A percentile compares a stretch with the other conserved stretches of the same genome.
Evolutionary conservation across 2,329 filamentous ascomycete genomes (phyloP).

Genomic region (Pyricularia grisea): DNA sequence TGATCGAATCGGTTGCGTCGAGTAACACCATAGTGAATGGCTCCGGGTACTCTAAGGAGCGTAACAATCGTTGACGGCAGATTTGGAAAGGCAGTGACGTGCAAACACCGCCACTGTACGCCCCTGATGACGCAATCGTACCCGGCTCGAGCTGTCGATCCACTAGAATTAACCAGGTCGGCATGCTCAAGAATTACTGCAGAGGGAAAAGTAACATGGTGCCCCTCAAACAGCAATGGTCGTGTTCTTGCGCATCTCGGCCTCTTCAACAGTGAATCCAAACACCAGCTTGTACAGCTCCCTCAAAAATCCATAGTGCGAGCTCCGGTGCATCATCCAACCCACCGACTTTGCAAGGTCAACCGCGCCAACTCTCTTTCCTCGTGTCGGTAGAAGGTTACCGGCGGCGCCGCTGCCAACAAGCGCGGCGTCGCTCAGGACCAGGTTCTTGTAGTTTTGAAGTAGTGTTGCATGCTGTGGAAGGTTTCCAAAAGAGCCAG

Average conservation of each 20-base stretch:
- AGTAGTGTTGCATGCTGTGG: slow-evolving; percentile 64
- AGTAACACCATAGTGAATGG: not conserved
- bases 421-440: slow-evolving; percentile 55
- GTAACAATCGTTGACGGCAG: not conserved
- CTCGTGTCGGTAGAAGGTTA: slow-evolving; percentile 38
- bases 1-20: not conserved
- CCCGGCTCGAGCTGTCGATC: not conserved
- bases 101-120: not conserved
- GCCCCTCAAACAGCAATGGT: slow-evolving; percentile 43
- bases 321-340: slow-evolving; percentile 60
- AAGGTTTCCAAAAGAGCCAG: slow-evolving; percentile 67
- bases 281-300: slow-evolving; percentile 82
- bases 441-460: slow-evolving; percentile 70
- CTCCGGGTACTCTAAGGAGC: not conserved
- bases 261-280: slow-evolving; percentile 74
- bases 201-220: not conserved
- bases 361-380: slow-evolving; percentile 52
- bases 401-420: not conserved
- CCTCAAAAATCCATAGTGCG: slow-evolving; percentile 68
- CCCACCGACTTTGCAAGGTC: slow-evolving; percentile 74
- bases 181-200: not conserved
- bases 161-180: not conserved
- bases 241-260: slow-evolving; percentile 54
- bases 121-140: too few species aligned
- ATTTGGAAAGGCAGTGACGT: not conserved